These are phyloP conservation scores for Nigrospora osmanthi DNA, from an alignment of 2,329 filamentous ascomycete genomes.

Conservation along the genomic window DNA sequence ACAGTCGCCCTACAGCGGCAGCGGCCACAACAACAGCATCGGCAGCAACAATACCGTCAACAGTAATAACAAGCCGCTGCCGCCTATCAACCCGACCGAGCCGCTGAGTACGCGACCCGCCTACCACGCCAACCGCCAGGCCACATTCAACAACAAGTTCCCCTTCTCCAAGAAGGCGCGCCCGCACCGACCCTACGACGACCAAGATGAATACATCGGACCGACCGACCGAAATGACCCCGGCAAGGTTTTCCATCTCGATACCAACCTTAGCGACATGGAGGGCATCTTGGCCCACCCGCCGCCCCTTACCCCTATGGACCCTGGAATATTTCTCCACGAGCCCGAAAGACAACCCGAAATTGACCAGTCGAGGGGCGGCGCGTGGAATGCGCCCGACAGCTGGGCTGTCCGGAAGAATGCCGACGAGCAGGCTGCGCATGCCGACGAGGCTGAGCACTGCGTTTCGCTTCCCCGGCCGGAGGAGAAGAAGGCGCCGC, in stretches of 20 bases:
- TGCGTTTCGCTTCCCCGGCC: constrained; percentile 57
- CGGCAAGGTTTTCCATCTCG: constrained; percentile 64
- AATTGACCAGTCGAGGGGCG: constrained; percentile 27
- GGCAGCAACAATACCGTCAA: constrained; percentile 5
- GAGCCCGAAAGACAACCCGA: constrained; percentile 15
- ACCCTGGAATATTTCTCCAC: constrained; percentile 36
- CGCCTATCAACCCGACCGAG: background rate
- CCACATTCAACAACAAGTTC: constrained; percentile 55
- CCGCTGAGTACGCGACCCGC: background rate
- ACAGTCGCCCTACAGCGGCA: constrained; percentile 22
- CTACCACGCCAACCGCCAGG: constrained; percentile 23
- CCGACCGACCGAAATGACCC: constrained; percentile 52
- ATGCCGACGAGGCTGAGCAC: constrained; percentile 58
- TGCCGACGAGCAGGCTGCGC: constrained; percentile 55
- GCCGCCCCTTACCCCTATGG: constrained; percentile 64
- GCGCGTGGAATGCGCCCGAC: constrained; percentile 87
- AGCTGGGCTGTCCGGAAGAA: constrained; percentile 86
- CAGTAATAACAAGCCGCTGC: constrained; percentile 10
- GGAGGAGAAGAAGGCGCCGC: constrained; percentile 68
- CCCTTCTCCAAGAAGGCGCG: constrained; percentile 53
- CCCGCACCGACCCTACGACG: constrained; percentile 38
- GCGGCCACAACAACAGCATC: background rate
- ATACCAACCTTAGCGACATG: constrained; percentile 86
- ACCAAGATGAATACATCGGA: constrained; percentile 49
- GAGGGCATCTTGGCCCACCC: constrained; percentile 76